phyloP scores from a whole-genome alignment of 164 flowering plant species.

The Buxus sempervirens region DNA sequence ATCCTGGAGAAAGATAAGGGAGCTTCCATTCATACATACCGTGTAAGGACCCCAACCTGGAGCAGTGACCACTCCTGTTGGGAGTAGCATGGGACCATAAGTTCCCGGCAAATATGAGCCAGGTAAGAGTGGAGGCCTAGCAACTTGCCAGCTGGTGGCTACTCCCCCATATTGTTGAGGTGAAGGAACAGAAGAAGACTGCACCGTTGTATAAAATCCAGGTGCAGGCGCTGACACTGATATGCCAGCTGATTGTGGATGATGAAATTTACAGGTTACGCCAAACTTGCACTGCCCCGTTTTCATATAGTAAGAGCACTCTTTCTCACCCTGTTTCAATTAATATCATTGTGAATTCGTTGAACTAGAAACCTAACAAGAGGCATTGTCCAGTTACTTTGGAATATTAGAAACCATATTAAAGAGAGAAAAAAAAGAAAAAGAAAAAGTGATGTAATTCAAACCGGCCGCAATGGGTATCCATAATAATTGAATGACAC shows the following conservation, averaged over 20 bases:
- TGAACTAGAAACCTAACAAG: background rate
- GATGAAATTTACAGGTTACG: constrained; percentile 89
- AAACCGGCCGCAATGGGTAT: constrained; percentile 87
- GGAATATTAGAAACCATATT: background rate
- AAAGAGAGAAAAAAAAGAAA: background rate
- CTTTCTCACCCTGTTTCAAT: constrained; percentile 76
- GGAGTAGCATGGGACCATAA: constrained; percentile 61
- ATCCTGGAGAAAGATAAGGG: background rate
- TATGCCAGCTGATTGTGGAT: constrained; percentile 59
- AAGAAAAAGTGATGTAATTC: constrained; percentile 19
- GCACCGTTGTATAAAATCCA: constrained; percentile 49
- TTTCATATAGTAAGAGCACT: constrained; percentile 82
- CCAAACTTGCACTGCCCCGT: constrained; percentile 97
- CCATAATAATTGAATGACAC: constrained; percentile 66
- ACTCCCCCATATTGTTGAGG: constrained; percentile 64
- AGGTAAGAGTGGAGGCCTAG: constrained; percentile 63
- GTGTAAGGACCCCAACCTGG: constrained; percentile 73
- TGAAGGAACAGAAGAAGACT: constrained; percentile 55
- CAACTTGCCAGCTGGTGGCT: constrained; percentile 54
- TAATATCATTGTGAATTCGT: background rate
- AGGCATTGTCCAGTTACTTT: background rate
- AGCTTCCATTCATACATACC: constrained; percentile 40
- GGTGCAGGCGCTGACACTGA: constrained; percentile 48
- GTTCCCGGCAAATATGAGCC: constrained; percentile 73
- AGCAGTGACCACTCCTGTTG: constrained; percentile 67